Evolutionary conservation across 352 stramenopile species (phyloP).

Genomic region (Pythium coloratum): DNA sequence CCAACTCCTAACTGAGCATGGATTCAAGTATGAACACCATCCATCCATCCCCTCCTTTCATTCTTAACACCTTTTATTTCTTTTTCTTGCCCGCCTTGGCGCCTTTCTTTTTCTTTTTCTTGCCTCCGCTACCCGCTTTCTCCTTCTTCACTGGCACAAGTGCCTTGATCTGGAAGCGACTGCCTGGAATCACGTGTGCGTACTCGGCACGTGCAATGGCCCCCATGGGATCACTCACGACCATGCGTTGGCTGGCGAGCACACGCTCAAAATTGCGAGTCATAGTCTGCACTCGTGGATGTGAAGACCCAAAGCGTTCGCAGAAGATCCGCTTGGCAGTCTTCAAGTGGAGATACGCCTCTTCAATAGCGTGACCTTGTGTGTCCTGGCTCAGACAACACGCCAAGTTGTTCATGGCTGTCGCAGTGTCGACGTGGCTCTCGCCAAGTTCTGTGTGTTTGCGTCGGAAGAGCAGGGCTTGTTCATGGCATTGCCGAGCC

Average conservation of each 20-base stretch:
- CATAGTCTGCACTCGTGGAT: slow-evolving; percentile 48
- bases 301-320: slow-evolving; percentile 40
- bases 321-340: slow-evolving; percentile 46
- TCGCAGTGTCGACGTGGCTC: slow-evolving; percentile 59
- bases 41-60: too few species aligned
- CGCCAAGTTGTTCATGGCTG: slow-evolving; percentile 72
- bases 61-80: slow-evolving; percentile 17
- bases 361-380: slow-evolving; percentile 37
- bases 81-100: slow-evolving; percentile 34
- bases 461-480: slow-evolving; percentile 41
- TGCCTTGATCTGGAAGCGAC: slow-evolving; percentile 65
- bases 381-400: slow-evolving; percentile 59
- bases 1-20: too few species aligned
- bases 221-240: slow-evolving; percentile 44
- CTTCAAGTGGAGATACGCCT: slow-evolving; percentile 61
- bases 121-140: slow-evolving; percentile 16
- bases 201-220: slow-evolving; percentile 58
- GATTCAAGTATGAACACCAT: too few species aligned
- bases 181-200: slow-evolving; percentile 59
- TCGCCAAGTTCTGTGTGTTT: slow-evolving; percentile 30
- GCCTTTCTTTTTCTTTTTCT: slow-evolving; percentile 29
- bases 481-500: slow-evolving; percentile 54
- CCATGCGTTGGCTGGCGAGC: slow-evolving; percentile 35
- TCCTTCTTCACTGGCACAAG: slow-evolving; percentile 38
- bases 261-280: slow-evolving; percentile 51